Conservation (phyloP, 129 eudicot genomes). For the Flaveria trinervia region DNA sequence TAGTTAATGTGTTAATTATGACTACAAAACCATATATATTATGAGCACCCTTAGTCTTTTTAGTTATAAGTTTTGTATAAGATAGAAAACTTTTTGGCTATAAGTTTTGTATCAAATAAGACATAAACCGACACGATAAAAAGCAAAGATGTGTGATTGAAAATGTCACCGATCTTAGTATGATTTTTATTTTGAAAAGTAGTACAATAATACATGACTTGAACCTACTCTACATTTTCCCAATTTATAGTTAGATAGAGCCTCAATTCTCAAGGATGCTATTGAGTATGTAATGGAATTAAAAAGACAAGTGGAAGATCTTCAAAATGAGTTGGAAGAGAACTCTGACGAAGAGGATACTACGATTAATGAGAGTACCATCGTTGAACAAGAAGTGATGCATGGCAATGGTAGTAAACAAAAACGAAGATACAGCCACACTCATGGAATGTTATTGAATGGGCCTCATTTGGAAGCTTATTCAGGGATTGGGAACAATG, state of each 20-base stretch:
- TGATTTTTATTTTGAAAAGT: too few relatives aligned
- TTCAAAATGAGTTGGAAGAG: conserved; percentile 78
- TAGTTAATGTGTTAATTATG: too few relatives aligned
- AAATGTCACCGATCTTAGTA: neutral
- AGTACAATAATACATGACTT: neutral
- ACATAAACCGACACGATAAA: neutral
- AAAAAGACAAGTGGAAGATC: conserved; percentile 68
- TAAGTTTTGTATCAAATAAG: neutral
- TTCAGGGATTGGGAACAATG: conserved; percentile 30
- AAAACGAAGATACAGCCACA: conserved; percentile 39
- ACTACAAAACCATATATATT: neutral
- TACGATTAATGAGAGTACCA: conserved; percentile 37
- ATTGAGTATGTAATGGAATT: conserved; percentile 84
- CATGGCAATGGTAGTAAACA: conserved; percentile 42
- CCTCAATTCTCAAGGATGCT: conserved; percentile 89
- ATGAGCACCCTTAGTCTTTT: neutral
- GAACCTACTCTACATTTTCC: neutral
- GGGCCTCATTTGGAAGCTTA: conserved; percentile 44
- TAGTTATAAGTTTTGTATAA: neutral
- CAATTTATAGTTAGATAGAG: conserved; percentile 67
- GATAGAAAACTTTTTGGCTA: neutral
- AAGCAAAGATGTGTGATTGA: neutral
- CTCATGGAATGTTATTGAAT: conserved; percentile 41
- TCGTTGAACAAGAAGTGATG: conserved; percentile 45
- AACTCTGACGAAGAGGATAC: conserved; percentile 69